Conservation (phyloP, 306 rosid genomes). For the Dryas octopetala region DNA sequence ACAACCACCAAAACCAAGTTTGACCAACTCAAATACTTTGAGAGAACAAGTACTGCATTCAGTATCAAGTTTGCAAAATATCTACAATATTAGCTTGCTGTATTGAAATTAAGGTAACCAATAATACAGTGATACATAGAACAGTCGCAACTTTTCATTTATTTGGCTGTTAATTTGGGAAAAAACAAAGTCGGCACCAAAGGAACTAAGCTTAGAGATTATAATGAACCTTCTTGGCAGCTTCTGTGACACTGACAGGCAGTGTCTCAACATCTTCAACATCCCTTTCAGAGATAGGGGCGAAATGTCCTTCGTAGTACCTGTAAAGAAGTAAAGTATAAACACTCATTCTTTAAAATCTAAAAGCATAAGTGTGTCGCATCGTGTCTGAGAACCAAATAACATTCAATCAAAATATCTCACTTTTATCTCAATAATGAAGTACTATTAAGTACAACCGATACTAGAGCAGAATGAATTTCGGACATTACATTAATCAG, state of each 20-base stretch:
- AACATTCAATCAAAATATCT: neutral
- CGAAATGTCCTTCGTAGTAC: constrained; percentile 88
- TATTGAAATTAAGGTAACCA: neutral
- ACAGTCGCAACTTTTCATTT: neutral
- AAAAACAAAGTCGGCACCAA: neutral
- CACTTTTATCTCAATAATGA: neutral
- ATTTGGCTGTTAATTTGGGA: neutral
- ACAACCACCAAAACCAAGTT: neutral
- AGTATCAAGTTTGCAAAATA: neutral
- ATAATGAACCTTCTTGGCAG: constrained; percentile 71
- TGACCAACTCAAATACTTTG: neutral
- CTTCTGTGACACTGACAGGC: constrained; percentile 65
- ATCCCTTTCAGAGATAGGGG: constrained; percentile 74
- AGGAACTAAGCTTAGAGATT: constrained; percentile 14
- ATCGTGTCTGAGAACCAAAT: neutral
- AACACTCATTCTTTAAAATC: neutral
- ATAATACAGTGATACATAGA: neutral
- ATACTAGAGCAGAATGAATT: neutral
- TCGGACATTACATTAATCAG: too few relatives aligned
- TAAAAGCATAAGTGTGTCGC: neutral
- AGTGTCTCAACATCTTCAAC: constrained; percentile 46
- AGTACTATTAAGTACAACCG: neutral
- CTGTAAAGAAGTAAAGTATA: constrained; percentile 38
- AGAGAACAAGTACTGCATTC: neutral
- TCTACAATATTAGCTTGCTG: neutral